Conservation (phyloP, 2,329 filamentous ascomycete species). For the Aspergillus sp. region DNA sequence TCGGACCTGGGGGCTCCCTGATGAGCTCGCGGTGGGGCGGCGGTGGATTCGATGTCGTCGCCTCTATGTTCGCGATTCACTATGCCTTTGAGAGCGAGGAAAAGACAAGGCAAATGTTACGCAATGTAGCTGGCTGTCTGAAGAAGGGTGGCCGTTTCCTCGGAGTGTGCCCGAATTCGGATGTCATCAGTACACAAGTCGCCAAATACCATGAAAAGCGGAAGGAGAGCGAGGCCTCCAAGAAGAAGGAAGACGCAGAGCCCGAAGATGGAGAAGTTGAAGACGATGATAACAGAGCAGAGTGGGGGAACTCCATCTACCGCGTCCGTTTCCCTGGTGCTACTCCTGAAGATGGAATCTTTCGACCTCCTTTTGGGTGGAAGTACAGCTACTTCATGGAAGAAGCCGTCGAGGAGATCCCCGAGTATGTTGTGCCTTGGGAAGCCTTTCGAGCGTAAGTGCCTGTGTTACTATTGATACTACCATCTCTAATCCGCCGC, state of each 20-base stretch:
- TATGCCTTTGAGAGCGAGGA: slow-evolving; percentile 94
- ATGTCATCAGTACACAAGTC: slow-evolving; percentile 80
- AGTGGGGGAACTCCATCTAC: slow-evolving; percentile 95
- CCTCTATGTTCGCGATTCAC: slow-evolving; percentile 99
- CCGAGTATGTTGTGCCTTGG: slow-evolving; percentile 98
- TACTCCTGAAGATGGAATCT: slow-evolving; percentile 82
- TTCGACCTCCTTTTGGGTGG: slow-evolving; percentile 94
- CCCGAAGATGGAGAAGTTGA: slow-evolving; percentile 52
- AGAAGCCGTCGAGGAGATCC: slow-evolving; percentile 93
- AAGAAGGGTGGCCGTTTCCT: slow-evolving; percentile 95
- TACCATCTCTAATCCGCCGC: neutral
- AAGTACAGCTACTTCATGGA: slow-evolving; percentile 96
- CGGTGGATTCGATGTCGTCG: slow-evolving; percentile 91
- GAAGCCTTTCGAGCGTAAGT: slow-evolving; percentile 81
- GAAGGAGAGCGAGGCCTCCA: slow-evolving; percentile 45
- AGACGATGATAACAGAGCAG: slow-evolving; percentile 62
- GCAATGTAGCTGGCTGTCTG: slow-evolving; percentile 83
- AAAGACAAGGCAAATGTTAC: slow-evolving; percentile 87
- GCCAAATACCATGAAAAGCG: slow-evolving; percentile 67
- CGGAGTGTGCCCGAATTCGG: slow-evolving; percentile 94
- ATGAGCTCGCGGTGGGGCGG: slow-evolving; percentile 66
- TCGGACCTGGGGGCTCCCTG: slow-evolving; percentile 55
- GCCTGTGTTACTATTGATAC: neutral
- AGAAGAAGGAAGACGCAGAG: slow-evolving; percentile 38
- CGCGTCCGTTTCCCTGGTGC: slow-evolving; percentile 81